A percentile compares a stretch with the other conserved stretches of the same genome.
phyloP scores from a whole-genome alignment of 768 basidiomycete species.

The Coprinopsis cinerea region DNA sequence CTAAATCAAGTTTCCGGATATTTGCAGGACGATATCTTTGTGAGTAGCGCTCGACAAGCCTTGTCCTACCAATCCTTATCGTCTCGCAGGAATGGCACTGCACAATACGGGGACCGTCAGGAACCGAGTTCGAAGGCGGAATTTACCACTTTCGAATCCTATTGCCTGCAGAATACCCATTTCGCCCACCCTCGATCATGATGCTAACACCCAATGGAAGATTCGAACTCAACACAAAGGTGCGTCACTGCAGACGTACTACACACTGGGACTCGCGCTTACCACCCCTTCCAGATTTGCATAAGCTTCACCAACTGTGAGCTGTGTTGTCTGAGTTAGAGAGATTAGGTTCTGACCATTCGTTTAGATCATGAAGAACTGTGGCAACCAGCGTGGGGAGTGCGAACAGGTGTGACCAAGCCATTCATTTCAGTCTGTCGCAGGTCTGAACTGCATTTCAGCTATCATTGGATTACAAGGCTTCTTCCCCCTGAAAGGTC shows the following conservation, averaged over 20 bases:
- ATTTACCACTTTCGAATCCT: conserved; percentile 94
- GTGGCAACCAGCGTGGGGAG: conserved; percentile 99
- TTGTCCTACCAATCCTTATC: conserved; percentile 15
- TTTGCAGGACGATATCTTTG: conserved; percentile 83
- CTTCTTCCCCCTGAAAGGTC: conserved; percentile 86
- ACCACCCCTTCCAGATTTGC: conserved; percentile 55
- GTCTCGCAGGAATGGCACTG: conserved; percentile 82
- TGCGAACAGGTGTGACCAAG: conserved; percentile 68
- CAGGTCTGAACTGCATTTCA: conserved; percentile 18
- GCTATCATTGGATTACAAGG: conserved; percentile 87
- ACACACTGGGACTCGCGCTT: not conserved
- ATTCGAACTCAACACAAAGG: conserved; percentile 95
- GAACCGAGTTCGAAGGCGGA: conserved; percentile 90
- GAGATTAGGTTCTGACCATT: conserved; percentile 4
- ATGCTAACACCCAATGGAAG: conserved; percentile 96
- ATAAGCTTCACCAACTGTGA: conserved; percentile 89
- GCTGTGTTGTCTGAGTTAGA: conserved; percentile 20
- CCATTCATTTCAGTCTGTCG: not conserved
- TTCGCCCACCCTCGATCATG: conserved; percentile 93
- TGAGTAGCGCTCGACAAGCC: conserved; percentile 31
- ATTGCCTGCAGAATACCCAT: conserved; percentile 91
- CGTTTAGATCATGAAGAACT: conserved; percentile 83
- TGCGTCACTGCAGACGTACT: conserved; percentile 26
- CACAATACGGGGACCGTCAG: conserved; percentile 84
- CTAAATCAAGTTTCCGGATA: no score